Base-by-base conservation (phyloP, 1,284 basidiomycete genomes). In the Sanghuangporus weigelae region DNA sequence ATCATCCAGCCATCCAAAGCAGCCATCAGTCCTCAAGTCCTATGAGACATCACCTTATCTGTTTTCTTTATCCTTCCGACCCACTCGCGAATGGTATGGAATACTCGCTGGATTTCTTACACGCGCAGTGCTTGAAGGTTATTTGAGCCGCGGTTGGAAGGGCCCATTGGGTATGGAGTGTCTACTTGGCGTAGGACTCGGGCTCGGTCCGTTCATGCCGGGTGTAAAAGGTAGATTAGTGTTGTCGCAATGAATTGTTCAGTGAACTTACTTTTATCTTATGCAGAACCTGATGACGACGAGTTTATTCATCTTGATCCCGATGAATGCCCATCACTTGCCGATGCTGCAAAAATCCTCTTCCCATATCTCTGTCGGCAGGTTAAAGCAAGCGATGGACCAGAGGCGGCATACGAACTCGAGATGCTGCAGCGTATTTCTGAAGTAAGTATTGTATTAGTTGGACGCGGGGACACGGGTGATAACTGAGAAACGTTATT, bases 101-200 rank as follows among this genome's bases (percentile, higher is more conserved):
- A 79, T 94, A 7, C 78, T 93, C 8, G 84, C 83, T 0, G 86
- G 89, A 1, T 75, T 94, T 26, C 77, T 93, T 26, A 92, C 90
- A 3, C 83, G 91, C 26, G 89, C 90, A 0, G 88, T 85, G 31
- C 75, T 94, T 58, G 91, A 94, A 70, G 92, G 92, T 0, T 94
- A 93, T 71, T 77, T 93, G 51, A 86, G 85, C 5, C 86, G 84
- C 11, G 87, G 87, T 0, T 94, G 92, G 92, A 81, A 81, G 40
- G 89, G 91, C 0, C 77, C 82, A 1, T 81, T 85, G 53, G 84
- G 85, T 3, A 81, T 86, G n/a, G 86, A 91, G 69, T 84, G 87
- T 65, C 72, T 94, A 46, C 76, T 94, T 49, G 84, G 86, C 1
- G 81, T 93, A 36, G 92, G 92, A 0, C 75, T 90, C 14, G 87